A percentile compares a stretch with the other conserved stretches of the same genome.
Conservation (phyloP, 164 flowering plant species). For the Buxus sempervirens region DNA sequence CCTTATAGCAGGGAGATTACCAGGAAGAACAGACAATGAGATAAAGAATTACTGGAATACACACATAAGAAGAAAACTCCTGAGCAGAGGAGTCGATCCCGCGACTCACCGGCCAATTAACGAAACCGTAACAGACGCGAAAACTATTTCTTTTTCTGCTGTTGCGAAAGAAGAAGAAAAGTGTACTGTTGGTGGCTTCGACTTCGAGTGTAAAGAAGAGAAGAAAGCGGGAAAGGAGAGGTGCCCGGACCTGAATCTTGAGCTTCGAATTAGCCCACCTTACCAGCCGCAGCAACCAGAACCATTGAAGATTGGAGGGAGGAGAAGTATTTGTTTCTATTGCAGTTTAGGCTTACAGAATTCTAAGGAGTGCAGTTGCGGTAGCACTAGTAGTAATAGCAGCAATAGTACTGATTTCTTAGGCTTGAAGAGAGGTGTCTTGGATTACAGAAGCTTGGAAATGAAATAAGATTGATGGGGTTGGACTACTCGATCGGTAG, state of each 20-base stretch:
- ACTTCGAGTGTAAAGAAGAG: slow-evolving; percentile 18
- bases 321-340: slow-evolving; percentile 44
- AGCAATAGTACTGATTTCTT: slow-evolving; percentile 50
- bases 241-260: slow-evolving; percentile 78
- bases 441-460: slow-evolving; percentile 78
- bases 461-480: slow-evolving; percentile 46
- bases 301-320: slow-evolving; percentile 31
- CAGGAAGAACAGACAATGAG: slow-evolving; percentile 87
- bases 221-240: slow-evolving; percentile 22
- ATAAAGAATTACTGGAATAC: slow-evolving; percentile 93
- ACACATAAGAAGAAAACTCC: slow-evolving; percentile 71
- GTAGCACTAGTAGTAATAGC: slow-evolving; percentile 11
- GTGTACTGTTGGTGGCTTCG: slow-evolving; percentile 9
- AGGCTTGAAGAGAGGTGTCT: slow-evolving; percentile 49
- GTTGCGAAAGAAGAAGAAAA: slow-evolving; percentile 28
- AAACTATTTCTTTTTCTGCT: slow-evolving; percentile 45
- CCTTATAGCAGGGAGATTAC: slow-evolving; percentile 70
- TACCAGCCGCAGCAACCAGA: slow-evolving; percentile 20
- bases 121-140: slow-evolving; percentile 35
- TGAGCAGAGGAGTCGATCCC: slow-evolving; percentile 83
- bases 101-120: slow-evolving; percentile 63
- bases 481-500: not conserved
- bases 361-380: slow-evolving; percentile 60
- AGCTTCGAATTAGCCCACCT: slow-evolving; percentile 82
- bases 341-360: slow-evolving; percentile 71